phyloP scores from a whole-genome alignment of 495 filamentous ascomycete genomes.

The Lophiotrema nucula region DNA sequence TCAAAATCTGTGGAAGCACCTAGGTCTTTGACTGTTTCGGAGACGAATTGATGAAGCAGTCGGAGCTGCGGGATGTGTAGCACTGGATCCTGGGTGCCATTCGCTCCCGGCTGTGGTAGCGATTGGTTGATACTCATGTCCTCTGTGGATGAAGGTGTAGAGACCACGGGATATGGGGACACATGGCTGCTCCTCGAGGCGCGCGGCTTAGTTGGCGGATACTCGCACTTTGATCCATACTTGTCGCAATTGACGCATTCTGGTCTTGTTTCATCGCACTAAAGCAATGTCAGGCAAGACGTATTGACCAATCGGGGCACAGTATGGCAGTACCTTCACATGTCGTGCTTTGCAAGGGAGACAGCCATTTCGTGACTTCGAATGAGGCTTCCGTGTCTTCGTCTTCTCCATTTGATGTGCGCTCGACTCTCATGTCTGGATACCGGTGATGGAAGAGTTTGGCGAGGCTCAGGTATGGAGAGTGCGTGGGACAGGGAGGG shows the following conservation, averaged over 20 bases:
- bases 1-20: not conserved
- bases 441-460: not conserved
- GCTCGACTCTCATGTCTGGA: not conserved
- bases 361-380: constrained; percentile 25
- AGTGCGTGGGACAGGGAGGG: too few species aligned
- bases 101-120: too few species aligned
- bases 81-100: not conserved
- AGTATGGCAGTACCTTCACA: constrained; percentile 27
- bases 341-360: constrained; percentile 21
- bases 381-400: constrained; percentile 20
- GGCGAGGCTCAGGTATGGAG: too few species aligned
- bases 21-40: constrained; percentile 8
- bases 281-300: not conserved
- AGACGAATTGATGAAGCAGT: constrained; percentile 26
- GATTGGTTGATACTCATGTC: too few species aligned
- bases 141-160: constrained; percentile 19
- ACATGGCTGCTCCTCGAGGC: too few species aligned
- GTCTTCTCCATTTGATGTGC: constrained; percentile 5
- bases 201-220: constrained; percentile 6
- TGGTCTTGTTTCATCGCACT: constrained; percentile 29
- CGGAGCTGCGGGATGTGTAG: constrained; percentile 16
- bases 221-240: constrained; percentile 21
- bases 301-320: too few species aligned
- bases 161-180: constrained; percentile 1
- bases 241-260: constrained; percentile 22